Conservation (phyloP, 1,284 basidiomycete genomes). For the Salmacisia buchloeana region DNA sequence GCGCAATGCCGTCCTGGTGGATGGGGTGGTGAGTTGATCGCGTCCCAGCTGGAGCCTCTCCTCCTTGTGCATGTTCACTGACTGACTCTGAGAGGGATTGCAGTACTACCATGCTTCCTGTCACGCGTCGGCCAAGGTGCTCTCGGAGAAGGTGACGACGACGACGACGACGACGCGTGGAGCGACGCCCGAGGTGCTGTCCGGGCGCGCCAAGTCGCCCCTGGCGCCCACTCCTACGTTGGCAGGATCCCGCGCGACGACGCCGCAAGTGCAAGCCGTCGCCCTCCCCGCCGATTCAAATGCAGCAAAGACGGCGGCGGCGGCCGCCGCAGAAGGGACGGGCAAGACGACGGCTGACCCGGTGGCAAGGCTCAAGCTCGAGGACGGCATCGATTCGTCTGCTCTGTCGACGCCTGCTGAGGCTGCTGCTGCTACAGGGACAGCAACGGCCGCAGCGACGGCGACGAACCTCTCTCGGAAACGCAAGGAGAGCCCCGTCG, state of each 20-base stretch:
- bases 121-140: conserved; percentile 43
- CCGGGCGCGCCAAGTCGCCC: background rate
- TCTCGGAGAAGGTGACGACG: conserved; percentile 18
- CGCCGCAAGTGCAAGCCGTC: no score
- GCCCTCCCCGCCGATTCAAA: background rate
- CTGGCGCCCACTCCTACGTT: background rate
- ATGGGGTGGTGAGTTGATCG: conserved; percentile 54
- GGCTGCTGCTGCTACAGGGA: no score
- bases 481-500: background rate
- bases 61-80: background rate
- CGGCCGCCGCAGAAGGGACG: background rate
- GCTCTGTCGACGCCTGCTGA: background rate
- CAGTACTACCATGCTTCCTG: conserved; percentile 46
- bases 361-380: conserved; percentile 1
- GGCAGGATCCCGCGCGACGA: background rate
- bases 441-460: background rate
- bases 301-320: background rate
- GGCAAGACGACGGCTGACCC: background rate
- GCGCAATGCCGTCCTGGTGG: conserved; percentile 78
- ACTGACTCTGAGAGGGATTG: background rate
- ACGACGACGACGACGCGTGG: background rate
- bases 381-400: background rate
- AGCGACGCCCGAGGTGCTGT: background rate
- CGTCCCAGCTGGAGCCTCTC: no score
- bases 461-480: background rate